Conservation (phyloP, 345 rosid species). For the Conringia planisiliqua region DNA sequence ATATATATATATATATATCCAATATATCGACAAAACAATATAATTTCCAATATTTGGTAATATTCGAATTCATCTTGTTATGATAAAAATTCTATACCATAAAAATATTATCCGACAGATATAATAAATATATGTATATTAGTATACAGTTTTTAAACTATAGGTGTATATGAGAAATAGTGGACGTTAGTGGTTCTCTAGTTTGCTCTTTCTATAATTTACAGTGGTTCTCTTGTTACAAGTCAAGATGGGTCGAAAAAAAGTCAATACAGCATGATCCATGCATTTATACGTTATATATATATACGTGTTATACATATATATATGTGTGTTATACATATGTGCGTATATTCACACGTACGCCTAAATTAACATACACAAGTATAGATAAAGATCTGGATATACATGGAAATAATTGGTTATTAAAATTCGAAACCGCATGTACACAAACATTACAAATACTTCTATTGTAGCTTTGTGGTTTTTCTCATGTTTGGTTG, state of each 20-base stretch:
- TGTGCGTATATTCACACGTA: not conserved
- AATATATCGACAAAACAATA: not conserved
- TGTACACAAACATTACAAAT: not conserved
- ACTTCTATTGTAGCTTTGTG: not conserved
- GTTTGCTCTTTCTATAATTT: too few species aligned
- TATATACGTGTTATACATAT: too few species aligned
- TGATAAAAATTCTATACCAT: not conserved
- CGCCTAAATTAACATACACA: not conserved
- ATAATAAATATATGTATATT: not conserved
- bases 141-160: too few species aligned
- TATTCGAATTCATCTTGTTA: not conserved
- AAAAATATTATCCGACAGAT: not conserved
- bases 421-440: not conserved
- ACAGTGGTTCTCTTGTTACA: not conserved
- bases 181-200: too few species aligned
- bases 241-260: not conserved
- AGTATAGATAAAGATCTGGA: not conserved
- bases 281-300: not conserved
- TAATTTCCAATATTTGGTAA: not conserved
- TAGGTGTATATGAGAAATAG: too few species aligned
- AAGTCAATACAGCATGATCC: not conserved
- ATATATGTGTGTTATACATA: too few species aligned
- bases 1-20: not conserved
- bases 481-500: not conserved
- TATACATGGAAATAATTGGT: not conserved